Evolutionary conservation across 2,329 filamentous ascomycete genomes (phyloP), one percentile per base, ranked within the genome.

Genomic region (Scedosporium minutisporum): DNA sequence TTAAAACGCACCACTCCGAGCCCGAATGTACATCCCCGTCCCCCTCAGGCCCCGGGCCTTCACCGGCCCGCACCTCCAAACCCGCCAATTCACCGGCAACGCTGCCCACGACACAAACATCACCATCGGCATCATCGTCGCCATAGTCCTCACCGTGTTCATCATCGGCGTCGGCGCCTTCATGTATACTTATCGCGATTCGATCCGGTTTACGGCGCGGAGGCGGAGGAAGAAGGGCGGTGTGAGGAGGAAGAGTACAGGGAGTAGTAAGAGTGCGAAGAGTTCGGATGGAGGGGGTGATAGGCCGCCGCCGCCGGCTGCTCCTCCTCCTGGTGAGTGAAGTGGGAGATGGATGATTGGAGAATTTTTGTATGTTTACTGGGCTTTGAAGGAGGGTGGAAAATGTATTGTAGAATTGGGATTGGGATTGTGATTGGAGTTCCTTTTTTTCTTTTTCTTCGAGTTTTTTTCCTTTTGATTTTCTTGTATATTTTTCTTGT

Each of bases 91-190:
- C 63, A 67, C 67, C 42, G 58, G 65, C 62, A 63, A 67, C 63
- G 61, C 67, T 1, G 62, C 67, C 57, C 67, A 73, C 16, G 72
- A 75, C 46, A 73, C 71, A 41, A 76, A 78, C 66, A 70, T 72
- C 61, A 76, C 73, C 41, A 79, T 78, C 62, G 77, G 77, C 62
- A 69, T 78, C 63, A 71, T 76, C 3, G 73, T 80, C 55, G 77
- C 74, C 63, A 68, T 80, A 48, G 68, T 76, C 3, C 68, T 79
- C 21, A 72, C 72, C 27, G 66, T 73, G 21, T 80, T 80, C 63
- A 62, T 80, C 62, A 67, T 72, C 16, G 73, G 68, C 21, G 64
- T 73, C 18, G 62, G 68, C 46, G 70, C 70, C 44, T 80, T 80
- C 64, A 65, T 77, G 44, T 77, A 72, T 66, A 66, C 71, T 3